Percentiles rank a stretch among this genome's conserved stretches.
These are phyloP conservation scores for Barnettozyma pratensis DNA, from an alignment of 805 yeast genomes.

Conservation along the genomic window DNA sequence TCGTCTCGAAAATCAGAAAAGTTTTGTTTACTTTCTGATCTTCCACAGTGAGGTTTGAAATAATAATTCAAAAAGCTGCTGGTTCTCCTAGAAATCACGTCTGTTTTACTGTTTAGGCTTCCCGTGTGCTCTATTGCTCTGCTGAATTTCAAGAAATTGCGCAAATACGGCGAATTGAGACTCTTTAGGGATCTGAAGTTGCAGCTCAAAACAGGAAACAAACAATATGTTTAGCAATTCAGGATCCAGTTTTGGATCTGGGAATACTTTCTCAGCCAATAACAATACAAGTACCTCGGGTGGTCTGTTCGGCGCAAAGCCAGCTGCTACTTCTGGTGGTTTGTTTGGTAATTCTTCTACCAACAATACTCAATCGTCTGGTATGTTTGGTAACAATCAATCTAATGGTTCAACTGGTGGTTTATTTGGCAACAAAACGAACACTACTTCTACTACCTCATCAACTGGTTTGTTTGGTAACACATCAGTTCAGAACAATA, in stretches of 20 bases:
- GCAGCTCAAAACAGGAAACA: not conserved
- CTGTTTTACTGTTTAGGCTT: too few relatives aligned
- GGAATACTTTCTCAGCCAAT: conserved; percentile 3
- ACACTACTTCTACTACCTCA: not conserved
- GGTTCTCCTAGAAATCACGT: too few relatives aligned
- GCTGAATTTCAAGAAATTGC: too few relatives aligned
- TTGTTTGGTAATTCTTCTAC: not conserved
- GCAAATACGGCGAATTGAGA: not conserved
- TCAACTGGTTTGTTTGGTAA: conserved; percentile 13
- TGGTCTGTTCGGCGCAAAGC: conserved; percentile 12
- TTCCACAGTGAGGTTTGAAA: not conserved
- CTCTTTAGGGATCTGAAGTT: not conserved
- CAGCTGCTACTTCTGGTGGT: not conserved
- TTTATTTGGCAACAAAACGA: not conserved
- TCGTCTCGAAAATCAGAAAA: not conserved
- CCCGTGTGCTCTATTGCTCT: too few relatives aligned
- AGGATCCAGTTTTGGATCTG: conserved; percentile 10
- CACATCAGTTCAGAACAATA: not conserved
- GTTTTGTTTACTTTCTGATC: not conserved
- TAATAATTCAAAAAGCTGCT: too few relatives aligned
- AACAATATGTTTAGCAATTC: conserved; percentile 1
- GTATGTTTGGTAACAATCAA: conserved; percentile 1
- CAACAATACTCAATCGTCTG: conserved; percentile 5
- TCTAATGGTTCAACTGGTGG: not conserved
- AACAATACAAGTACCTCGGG: conserved; percentile 6